Conservation (phyloP, 345 rosid species). For the Linum tenue region DNA sequence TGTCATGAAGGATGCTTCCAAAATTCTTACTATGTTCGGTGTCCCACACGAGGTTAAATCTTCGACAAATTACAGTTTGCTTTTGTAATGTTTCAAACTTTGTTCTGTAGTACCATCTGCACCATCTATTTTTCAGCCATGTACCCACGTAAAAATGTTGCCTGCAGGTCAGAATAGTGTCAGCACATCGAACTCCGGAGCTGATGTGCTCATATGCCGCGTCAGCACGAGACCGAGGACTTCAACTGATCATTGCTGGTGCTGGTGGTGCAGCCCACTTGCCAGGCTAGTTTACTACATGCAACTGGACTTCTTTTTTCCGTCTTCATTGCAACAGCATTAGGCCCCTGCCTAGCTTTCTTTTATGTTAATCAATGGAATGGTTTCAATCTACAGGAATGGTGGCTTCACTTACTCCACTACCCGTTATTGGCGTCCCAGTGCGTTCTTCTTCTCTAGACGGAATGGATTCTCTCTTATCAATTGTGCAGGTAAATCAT, state of each 20-base stretch:
- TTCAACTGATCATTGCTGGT: constrained; percentile 84
- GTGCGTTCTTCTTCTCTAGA: constrained; percentile 78
- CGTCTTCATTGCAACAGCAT: not conserved
- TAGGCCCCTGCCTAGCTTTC: not conserved
- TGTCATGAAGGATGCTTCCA: constrained; percentile 89
- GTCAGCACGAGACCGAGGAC: constrained; percentile 56
- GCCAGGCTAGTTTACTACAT: constrained; percentile 44
- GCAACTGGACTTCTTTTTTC: not conserved
- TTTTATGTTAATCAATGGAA: not conserved
- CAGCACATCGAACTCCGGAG: constrained; percentile 91
- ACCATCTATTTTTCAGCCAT: not conserved
- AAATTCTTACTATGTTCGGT: constrained; percentile 48
- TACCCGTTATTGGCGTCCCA: constrained; percentile 88
- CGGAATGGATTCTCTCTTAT: constrained; percentile 86
- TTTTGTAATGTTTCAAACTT: not conserved
- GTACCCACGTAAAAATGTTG: constrained; percentile 1
- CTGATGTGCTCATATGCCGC: constrained; percentile 78
- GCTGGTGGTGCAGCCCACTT: constrained; percentile 99
- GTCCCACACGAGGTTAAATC: constrained; percentile 63
- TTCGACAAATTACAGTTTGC: not conserved
- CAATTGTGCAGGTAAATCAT: constrained; percentile 27
- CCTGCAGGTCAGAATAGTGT: constrained; percentile 67
- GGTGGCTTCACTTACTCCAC: constrained; percentile 90
- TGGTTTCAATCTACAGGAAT: constrained; percentile 45
- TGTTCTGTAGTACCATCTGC: no score